These are phyloP conservation scores for Rhynchosporium agropyri DNA, from an alignment of 2,329 filamentous ascomycete species.

Conservation along the genomic window DNA sequence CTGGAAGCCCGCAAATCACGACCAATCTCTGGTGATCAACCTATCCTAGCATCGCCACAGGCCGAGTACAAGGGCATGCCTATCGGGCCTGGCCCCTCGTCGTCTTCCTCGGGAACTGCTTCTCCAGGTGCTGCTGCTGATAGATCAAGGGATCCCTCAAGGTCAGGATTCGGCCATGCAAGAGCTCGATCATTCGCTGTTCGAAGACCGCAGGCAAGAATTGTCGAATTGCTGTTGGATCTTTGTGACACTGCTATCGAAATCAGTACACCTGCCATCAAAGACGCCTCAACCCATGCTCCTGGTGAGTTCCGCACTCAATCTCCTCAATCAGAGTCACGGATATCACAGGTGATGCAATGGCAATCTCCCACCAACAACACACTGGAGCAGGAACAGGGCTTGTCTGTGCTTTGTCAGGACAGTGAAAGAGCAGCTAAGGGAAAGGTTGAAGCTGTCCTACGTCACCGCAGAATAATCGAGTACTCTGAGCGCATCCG, in stretches of 20 bases:
- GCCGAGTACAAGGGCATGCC: conserved; percentile 87
- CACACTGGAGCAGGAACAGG: conserved; percentile 90
- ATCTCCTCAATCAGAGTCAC: conserved; percentile 92
- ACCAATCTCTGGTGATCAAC: conserved; percentile 57
- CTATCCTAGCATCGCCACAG: conserved; percentile 50
- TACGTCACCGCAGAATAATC: conserved; percentile 87
- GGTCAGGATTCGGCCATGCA: conserved; percentile 71
- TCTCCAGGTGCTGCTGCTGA: conserved; percentile 72
- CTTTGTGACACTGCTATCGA: conserved; percentile 95
- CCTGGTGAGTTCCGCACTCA: conserved; percentile 84
- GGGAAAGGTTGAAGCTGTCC: conserved; percentile 89
- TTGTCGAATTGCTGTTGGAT: conserved; percentile 92
- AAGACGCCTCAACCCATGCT: conserved; percentile 70
- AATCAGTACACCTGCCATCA: conserved; percentile 91
- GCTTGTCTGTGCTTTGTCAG: conserved; percentile 80
- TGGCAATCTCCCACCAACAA: conserved; percentile 96
- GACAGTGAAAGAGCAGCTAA: conserved; percentile 86
- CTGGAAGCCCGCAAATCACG: conserved; percentile 78
- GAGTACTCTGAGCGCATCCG: conserved; percentile 97
- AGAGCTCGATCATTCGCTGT: conserved; percentile 89
- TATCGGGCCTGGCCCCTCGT: conserved; percentile 73
- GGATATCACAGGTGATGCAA: conserved; percentile 90
- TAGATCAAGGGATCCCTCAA: conserved; percentile 70
- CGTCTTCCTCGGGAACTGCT: conserved; percentile 70
- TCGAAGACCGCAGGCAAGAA: conserved; percentile 83